Evolutionary conservation across 2,329 filamentous ascomycete genomes (phyloP).

Genomic region (Colletotrichum incanum): DNA sequence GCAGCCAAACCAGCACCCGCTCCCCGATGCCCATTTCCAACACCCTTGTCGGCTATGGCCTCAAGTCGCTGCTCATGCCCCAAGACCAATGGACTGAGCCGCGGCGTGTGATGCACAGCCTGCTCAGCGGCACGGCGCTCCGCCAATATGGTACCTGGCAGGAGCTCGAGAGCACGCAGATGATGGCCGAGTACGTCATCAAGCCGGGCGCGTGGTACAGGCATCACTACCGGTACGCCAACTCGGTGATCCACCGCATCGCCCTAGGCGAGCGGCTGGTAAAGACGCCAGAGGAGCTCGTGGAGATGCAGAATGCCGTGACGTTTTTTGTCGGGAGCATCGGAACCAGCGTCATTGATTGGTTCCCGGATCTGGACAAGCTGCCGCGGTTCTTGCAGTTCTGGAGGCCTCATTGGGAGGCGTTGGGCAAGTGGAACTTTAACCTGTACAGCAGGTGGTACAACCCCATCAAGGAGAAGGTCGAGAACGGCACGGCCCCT

Average conservation of each 20-base stretch:
- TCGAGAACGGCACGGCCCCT: conserved; percentile 49
- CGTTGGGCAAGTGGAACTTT: conserved; percentile 53
- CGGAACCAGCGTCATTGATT: conserved; percentile 54
- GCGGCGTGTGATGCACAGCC: conserved; percentile 57
- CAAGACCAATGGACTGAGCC: conserved; percentile 54
- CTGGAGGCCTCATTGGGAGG: conserved; percentile 52
- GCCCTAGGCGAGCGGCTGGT: conserved; percentile 51
- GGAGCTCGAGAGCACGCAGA: conserved; percentile 54
- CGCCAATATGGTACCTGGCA: conserved; percentile 53
- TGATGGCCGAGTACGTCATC: conserved; percentile 49
- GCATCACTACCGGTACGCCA: conserved; percentile 59
- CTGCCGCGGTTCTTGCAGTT: conserved; percentile 53
- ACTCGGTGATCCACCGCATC: conserved; percentile 56
- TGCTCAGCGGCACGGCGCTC: conserved; percentile 54
- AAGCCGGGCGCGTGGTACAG: conserved; percentile 55
- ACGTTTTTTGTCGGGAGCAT: conserved; percentile 55
- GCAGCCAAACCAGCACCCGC: conserved; percentile 52
- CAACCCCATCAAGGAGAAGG: conserved; percentile 47
- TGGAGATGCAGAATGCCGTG: conserved; percentile 55
- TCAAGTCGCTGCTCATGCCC: conserved; percentile 53
- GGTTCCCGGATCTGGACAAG: conserved; percentile 53
- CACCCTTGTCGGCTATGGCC: conserved; percentile 53
- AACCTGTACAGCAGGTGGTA: conserved; percentile 55
- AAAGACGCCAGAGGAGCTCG: conserved; percentile 53
- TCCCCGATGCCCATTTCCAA: conserved; percentile 49